Base-by-base conservation (phyloP, 495 filamentous ascomycete genomes). In the Rusavskia elegans region DNA sequence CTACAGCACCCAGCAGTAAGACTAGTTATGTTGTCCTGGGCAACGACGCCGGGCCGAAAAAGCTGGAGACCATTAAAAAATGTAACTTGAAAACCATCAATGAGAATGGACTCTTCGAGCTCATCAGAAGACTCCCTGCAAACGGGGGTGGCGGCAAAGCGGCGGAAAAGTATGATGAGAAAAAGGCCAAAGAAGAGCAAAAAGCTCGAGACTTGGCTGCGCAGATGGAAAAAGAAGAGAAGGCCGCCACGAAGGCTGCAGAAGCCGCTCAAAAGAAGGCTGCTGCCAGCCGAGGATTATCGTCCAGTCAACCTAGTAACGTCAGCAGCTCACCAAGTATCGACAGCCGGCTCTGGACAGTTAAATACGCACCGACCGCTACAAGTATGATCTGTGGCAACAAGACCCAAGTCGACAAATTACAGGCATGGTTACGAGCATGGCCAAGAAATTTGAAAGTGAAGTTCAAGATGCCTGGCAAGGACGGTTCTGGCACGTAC, bases 11-110 rank as follows among this genome's bases (percentile, higher is more conserved):
- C 32, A 95, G 88, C 59, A 81, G 77, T 48, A 99, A 93, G 64
- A 99, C 92, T 9, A 90, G 77, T 62, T 99, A 84, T 61, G 89
- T 99, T 46, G 83, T 99, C 21, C 75, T 97, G 11, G 92, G 92
- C 11, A 75, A 73, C 19, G 92, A 96, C 65, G 92, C 92, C 32
- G 92, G 92, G 0, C 93, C 93, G 4, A 88, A 81, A 64, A 99
- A 99, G 64, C 76, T 99, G n/a, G 64, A 81, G 51, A 95, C 86
- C 46, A 99, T 99, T 56, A 66, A 74, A 29, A 71, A 86, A 48
- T 66, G 80, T 55, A 78, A 76, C 0, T 75, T 95, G 56, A 95
- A 88, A 67, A 92, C 88, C 2, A 95, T 99, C 56, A 81, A 93
- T 57, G 92, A 97, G 65, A 79, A 93, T 58, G 92, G 92, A 16